phyloP scores from a whole-genome alignment of 352 stramenopile genomes.

The Phytopythium oedochilum region DNA sequence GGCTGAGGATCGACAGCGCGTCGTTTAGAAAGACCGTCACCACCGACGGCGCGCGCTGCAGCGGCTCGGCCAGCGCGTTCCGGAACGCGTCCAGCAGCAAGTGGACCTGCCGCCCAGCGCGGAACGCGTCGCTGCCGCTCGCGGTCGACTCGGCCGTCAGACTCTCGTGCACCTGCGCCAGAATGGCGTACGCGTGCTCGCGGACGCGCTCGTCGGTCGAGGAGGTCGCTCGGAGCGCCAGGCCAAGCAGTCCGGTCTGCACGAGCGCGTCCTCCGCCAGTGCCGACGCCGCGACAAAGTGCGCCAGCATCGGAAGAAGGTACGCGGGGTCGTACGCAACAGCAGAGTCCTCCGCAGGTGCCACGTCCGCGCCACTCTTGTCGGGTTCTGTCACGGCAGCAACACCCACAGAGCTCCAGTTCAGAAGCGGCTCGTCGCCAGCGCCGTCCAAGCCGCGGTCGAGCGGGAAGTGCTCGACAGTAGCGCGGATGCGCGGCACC shows the following conservation, averaged over 20 bases:
- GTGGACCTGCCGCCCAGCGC: slow-evolving; percentile 69
- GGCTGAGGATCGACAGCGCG: slow-evolving; percentile 55
- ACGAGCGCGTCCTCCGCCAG: slow-evolving; percentile 50
- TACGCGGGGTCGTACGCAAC: slow-evolving; percentile 70
- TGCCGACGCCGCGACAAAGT: slow-evolving; percentile 71
- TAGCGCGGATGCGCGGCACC: slow-evolving; percentile 50
- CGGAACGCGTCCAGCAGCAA: slow-evolving; percentile 78
- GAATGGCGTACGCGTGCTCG: slow-evolving; percentile 64
- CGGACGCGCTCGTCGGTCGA: slow-evolving; percentile 51
- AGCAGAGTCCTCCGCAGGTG: background rate
- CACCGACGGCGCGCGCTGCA: slow-evolving; percentile 59
- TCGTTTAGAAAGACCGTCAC: slow-evolving; percentile 86
- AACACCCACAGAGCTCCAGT: background rate
- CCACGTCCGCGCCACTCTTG: slow-evolving; percentile 9
- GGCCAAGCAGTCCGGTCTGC: slow-evolving; percentile 63
- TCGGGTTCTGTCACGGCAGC: slow-evolving; percentile 12
- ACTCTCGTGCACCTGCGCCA: slow-evolving; percentile 70
- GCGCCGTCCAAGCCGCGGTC: slow-evolving; percentile 30
- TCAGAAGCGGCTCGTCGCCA: slow-evolving; percentile 24
- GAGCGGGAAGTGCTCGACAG: slow-evolving; percentile 66
- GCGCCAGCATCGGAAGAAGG: slow-evolving; percentile 68
- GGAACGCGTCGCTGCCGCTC: slow-evolving; percentile 58
- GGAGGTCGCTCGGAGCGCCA: slow-evolving; percentile 69
- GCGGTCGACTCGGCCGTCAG: slow-evolving; percentile 31
- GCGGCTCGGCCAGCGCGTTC: slow-evolving; percentile 41